A percentile compares a stretch with the other conserved stretches of the same genome.
Conservation (phyloP, 208 protist species). For the Herpetomonas muscarum region DNA sequence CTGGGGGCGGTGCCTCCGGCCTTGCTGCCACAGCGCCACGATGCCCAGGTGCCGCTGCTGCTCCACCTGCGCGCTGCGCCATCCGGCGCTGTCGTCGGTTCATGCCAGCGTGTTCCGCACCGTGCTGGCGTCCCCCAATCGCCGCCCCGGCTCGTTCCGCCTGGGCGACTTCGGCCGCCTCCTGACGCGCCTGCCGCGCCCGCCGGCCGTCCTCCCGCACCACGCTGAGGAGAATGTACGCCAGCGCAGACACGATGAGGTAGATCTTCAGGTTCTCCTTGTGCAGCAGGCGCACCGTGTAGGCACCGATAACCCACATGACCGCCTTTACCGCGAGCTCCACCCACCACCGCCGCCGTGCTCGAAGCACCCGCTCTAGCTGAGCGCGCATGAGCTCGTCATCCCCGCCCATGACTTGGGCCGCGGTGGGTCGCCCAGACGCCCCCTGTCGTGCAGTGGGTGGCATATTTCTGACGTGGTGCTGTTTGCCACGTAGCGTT, state of each 20-base stretch:
- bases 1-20: background rate
- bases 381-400: background rate
- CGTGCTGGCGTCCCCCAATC: background rate
- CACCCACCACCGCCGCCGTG: constrained; percentile 12
- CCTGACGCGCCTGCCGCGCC: background rate
- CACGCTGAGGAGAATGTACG: constrained; percentile 13
- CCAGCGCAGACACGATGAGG: constrained; percentile 21
- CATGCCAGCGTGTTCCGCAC: background rate
- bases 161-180: background rate
- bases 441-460: too few species aligned
- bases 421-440: background rate
- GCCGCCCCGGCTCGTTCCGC: background rate
- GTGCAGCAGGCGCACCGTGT: constrained; percentile 18
- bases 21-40: background rate
- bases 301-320: constrained; percentile 35
- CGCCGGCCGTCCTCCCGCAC: background rate
- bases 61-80: background rate
- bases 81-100: background rate
- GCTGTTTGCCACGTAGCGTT: background rate
- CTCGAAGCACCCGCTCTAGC: background rate
- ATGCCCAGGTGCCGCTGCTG: background rate
- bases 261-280: constrained; percentile 25
- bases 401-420: background rate
- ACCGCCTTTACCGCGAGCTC: constrained; percentile 5
- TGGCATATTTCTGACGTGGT: too few species aligned